Percentiles rank a stretch among this genome's conserved stretches.
Conservation (phyloP, 164 flowering plant species). For the Stephania japonica region DNA sequence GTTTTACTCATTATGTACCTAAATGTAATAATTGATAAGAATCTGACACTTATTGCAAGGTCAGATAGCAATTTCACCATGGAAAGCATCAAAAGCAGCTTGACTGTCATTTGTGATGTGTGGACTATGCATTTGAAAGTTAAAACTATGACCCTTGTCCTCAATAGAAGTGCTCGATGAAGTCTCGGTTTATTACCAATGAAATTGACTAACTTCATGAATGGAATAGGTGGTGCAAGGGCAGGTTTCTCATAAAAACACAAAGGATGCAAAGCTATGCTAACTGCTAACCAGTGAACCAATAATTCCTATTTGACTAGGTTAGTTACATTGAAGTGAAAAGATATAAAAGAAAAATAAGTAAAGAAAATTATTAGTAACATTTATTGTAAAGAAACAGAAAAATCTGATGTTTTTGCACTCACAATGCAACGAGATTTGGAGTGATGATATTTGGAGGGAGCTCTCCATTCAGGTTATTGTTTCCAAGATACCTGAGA, state of each 20-base stretch:
- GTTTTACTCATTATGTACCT: too few relatives aligned
- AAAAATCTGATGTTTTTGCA: neutral
- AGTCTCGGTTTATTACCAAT: too few relatives aligned
- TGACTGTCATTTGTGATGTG: too few relatives aligned
- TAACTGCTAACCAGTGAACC: neutral
- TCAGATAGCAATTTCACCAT: too few relatives aligned
- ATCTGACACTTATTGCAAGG: too few relatives aligned
- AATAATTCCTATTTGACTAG: neutral
- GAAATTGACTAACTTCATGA: too few relatives aligned
- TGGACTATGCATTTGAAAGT: too few relatives aligned
- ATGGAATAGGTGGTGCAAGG: neutral
- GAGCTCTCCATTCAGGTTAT: conserved; percentile 32
- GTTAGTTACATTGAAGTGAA: neutral
- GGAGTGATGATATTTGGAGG: conserved; percentile 30
- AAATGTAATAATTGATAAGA: too few relatives aligned
- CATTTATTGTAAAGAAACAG: neutral
- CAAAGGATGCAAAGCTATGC: neutral
- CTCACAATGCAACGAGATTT: conserved; percentile 38
- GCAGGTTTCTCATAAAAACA: neutral
- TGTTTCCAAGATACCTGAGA: conserved; percentile 47
- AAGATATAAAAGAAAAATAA: too few relatives aligned
- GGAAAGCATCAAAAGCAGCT: too few relatives aligned
- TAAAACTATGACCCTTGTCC: too few relatives aligned
- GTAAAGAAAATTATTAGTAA: neutral
- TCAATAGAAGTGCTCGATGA: neutral